A percentile compares a stretch with the other conserved stretches of the same genome.
phyloP scores from a whole-genome alignment of 2,329 filamentous ascomycete species.

The Calonectria henricotiae region DNA sequence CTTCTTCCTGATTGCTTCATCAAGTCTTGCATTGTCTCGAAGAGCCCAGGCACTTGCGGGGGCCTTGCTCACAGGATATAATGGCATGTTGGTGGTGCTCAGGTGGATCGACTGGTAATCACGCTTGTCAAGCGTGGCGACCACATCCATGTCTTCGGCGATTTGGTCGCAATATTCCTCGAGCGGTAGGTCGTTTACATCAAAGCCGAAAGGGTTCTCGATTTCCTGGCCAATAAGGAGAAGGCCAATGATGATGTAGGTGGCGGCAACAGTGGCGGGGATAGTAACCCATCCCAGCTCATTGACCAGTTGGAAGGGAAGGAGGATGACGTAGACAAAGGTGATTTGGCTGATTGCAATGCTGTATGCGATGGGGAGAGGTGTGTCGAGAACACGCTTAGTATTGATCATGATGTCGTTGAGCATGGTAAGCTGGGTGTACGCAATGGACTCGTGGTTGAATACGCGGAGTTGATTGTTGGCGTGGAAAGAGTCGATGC shows the following conservation, averaged over 20 bases:
- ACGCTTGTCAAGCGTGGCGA: not conserved
- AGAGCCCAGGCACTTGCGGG: not conserved
- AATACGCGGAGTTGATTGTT: conserved; percentile 8
- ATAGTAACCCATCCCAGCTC: conserved; percentile 2
- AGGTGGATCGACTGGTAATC: not conserved
- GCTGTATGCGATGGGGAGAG: conserved; percentile 2
- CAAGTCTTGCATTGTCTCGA: not conserved
- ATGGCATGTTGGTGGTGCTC: conserved; percentile 1
- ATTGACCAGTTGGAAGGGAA: conserved; percentile 1
- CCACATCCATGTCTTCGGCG: conserved; percentile 1
- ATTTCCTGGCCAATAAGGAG: not conserved
- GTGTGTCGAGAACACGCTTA: conserved; percentile 6
- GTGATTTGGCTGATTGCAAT: conserved; percentile 5
- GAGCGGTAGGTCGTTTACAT: conserved; percentile 8
- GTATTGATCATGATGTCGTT: conserved; percentile 12
- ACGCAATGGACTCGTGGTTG: conserved; percentile 8
- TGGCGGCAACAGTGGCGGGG: not conserved
- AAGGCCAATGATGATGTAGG: conserved; percentile 5
- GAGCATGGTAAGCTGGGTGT: not conserved
- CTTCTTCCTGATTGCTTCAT: not conserved
- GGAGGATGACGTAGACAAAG: conserved; percentile 2
- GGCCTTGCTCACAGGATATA: conserved; percentile 16
- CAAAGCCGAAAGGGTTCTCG: conserved; percentile 5
- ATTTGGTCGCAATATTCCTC: conserved; percentile 10
- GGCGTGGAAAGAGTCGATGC: conserved; percentile 12